phyloP scores from a whole-genome alignment of 139 green algal species.

The Micromonas commoda region DNA sequence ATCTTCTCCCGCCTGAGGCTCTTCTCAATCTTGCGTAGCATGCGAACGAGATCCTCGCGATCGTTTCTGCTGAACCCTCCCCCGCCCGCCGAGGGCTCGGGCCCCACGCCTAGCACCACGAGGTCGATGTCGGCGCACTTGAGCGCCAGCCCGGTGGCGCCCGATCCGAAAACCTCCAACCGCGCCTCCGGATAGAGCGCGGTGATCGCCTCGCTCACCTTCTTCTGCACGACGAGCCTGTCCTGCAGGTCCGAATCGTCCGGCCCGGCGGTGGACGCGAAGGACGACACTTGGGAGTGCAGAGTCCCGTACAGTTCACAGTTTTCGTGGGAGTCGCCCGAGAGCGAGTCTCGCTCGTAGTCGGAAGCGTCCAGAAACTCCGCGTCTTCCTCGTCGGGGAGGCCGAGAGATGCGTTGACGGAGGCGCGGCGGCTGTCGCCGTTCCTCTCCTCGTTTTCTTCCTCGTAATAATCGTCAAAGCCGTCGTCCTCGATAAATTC shows the following conservation, averaged over 20 bases:
- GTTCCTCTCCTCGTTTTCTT: neutral
- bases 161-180: slow-evolving; percentile 2
- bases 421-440: neutral
- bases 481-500: neutral
- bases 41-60: neutral
- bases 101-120: slow-evolving; percentile 11
- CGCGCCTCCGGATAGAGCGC: neutral
- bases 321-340: neutral
- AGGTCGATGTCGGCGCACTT: slow-evolving; percentile 13
- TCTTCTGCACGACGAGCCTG: neutral
- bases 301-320: too few relatives aligned
- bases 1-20: neutral
- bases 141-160: slow-evolving; percentile 15
- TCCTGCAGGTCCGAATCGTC: neutral
- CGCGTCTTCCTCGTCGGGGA: neutral
- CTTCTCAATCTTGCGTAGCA: slow-evolving; percentile 1
- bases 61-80: slow-evolving; percentile 14
- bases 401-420: neutral
- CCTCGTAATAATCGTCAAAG: slow-evolving; percentile 6
- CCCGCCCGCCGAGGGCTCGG: neutral
- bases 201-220: neutral
- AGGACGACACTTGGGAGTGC: neutral
- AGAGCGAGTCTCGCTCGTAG: neutral
- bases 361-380: too few relatives aligned
- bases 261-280: neutral